Evolutionary conservation across 345 rosid genomes (phyloP).

Genomic region (Ceriops tagal): DNA sequence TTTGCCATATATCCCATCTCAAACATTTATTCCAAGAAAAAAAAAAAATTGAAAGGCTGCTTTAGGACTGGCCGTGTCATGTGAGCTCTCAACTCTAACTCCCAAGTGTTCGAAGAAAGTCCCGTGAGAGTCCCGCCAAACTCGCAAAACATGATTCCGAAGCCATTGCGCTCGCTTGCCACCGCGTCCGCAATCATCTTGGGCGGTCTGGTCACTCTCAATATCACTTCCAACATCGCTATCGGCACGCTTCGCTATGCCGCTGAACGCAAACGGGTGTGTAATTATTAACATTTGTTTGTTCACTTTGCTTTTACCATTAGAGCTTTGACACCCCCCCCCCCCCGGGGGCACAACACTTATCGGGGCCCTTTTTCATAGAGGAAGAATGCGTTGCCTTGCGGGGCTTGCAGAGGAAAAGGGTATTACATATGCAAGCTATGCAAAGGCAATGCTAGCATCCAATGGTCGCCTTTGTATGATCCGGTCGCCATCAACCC

Average conservation of each 20-base stretch:
- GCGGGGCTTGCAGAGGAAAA: slow-evolving; percentile 65
- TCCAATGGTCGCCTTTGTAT: slow-evolving; percentile 75
- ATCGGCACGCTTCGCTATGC: slow-evolving; percentile 37
- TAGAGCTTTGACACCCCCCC: not conserved
- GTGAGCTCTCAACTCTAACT: not conserved
- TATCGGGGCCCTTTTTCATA: slow-evolving; percentile 14
- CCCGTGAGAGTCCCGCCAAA: slow-evolving; percentile 21
- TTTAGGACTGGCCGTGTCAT: too few relatives aligned
- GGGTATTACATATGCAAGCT: slow-evolving; percentile 81
- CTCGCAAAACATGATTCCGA: slow-evolving; percentile 39
- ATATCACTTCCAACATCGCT: slow-evolving; percentile 39
- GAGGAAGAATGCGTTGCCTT: slow-evolving; percentile 50
- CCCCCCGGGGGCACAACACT: not conserved
- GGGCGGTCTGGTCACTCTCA: slow-evolving; percentile 45
- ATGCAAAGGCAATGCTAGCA: slow-evolving; percentile 67
- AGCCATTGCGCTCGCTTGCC: slow-evolving; percentile 37
- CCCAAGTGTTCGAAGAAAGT: slow-evolving; percentile 38
- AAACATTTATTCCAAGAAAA: too few relatives aligned
- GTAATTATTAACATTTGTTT: not conserved
- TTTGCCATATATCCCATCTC: too few relatives aligned
- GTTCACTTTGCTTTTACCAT: not conserved
- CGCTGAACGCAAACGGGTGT: slow-evolving; percentile 43
- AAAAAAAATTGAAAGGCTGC: too few relatives aligned
- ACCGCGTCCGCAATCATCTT: slow-evolving; percentile 32
- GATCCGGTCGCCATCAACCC: slow-evolving; percentile 78